Evolutionary conservation across 2,329 filamentous ascomycete species (phyloP).

Genomic region (Dothideomycetes sp.): DNA sequence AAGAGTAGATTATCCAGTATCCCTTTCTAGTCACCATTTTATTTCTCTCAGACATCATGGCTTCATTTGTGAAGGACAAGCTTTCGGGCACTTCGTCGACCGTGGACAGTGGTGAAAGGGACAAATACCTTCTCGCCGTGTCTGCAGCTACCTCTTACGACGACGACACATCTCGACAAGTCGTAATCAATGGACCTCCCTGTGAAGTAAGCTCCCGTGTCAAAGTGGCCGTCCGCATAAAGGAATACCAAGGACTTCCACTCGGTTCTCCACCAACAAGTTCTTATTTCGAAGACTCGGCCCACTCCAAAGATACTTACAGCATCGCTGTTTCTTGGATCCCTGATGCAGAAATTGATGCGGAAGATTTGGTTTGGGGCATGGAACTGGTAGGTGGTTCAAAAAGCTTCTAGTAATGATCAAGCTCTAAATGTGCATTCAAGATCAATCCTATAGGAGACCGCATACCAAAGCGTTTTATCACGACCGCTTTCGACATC

Average conservation of each 20-base stretch:
- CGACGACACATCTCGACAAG: conserved; percentile 53
- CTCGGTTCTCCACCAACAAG: conserved; percentile 51
- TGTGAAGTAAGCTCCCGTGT: conserved; percentile 55
- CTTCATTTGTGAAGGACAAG: conserved; percentile 19
- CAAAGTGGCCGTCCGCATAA: conserved; percentile 68
- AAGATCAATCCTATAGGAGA: conserved; percentile 64
- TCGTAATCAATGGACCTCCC: conserved; percentile 61
- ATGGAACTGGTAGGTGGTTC: conserved; percentile 54
- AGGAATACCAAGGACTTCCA: conserved; percentile 56
- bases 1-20: too few relatives aligned
- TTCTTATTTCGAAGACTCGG: conserved; percentile 66
- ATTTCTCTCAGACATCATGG: too few relatives aligned
- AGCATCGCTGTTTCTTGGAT: conserved; percentile 71
- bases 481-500: conserved; percentile 66
- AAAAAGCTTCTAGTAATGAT: neutral
- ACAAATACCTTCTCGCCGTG: conserved; percentile 67
- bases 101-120: conserved; percentile 28
- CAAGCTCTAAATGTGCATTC: neutral
- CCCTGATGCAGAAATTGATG: conserved; percentile 56
- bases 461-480: conserved; percentile 71
- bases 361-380: conserved; percentile 71
- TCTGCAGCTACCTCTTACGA: conserved; percentile 75
- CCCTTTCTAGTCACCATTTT: too few relatives aligned
- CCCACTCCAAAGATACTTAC: conserved; percentile 71
- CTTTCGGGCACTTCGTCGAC: conserved; percentile 11